phyloP scores from a whole-genome alignment of 371 early-diverging fungal species.

The Lichtheimia ramosa region DNA sequence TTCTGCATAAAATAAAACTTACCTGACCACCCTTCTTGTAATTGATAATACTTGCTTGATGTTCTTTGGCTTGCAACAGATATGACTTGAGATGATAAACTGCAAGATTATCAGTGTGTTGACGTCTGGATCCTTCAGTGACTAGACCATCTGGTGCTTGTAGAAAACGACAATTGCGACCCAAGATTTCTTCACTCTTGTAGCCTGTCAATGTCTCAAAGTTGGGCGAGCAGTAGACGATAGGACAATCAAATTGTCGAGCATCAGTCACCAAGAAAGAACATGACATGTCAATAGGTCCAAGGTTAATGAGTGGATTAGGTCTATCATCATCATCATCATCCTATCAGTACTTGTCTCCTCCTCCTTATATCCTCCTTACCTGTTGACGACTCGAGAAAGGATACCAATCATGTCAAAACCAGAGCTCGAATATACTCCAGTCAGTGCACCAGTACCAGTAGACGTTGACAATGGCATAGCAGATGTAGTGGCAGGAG shows the following conservation, averaged over 20 bases:
- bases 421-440: slow-evolving; percentile 55
- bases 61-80: slow-evolving; percentile 55
- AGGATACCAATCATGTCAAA: slow-evolving; percentile 66
- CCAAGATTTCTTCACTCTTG: slow-evolving; percentile 53
- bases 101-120: slow-evolving; percentile 61
- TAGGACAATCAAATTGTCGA: slow-evolving; percentile 51
- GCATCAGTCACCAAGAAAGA: slow-evolving; percentile 61
- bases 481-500: too few relatives aligned
- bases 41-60: slow-evolving; percentile 67
- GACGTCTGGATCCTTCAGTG: slow-evolving; percentile 48
- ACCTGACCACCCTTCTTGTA: slow-evolving; percentile 69
- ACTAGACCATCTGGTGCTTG: slow-evolving; percentile 63
- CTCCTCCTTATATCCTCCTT: neutral
- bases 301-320: slow-evolving; percentile 62
- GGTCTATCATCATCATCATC: slow-evolving; percentile 39
- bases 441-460: slow-evolving; percentile 15
- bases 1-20: slow-evolving; percentile 13
- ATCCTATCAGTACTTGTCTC: neutral
- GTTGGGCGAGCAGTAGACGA: slow-evolving; percentile 68
- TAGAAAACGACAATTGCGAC: slow-evolving; percentile 71
- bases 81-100: slow-evolving; percentile 57
- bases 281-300: slow-evolving; percentile 72
- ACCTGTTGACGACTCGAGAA: slow-evolving; percentile 36
- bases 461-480: neutral
- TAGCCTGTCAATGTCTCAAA: slow-evolving; percentile 72